Base-by-base conservation (phyloP, 139 green algal genomes). In the Closterium sp. region DNA sequence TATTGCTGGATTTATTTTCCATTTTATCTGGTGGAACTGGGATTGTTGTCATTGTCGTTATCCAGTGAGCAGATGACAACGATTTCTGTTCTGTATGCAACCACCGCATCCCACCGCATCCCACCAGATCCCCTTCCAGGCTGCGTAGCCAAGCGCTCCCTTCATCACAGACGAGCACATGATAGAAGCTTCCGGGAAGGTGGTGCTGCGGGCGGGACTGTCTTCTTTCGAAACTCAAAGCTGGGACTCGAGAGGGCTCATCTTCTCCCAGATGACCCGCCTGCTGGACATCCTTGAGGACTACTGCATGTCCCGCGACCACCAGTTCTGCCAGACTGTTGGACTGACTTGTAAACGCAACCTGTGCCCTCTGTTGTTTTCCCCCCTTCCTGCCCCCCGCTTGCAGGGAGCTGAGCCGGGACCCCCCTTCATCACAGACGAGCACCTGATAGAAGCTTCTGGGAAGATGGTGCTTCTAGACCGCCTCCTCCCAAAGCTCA, bases 51-150 rank as follows among this genome's bases (percentile, higher is more conserved):
- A n/a, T n/a, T n/a, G n/a, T n/a, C n/a, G n/a, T n/a, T n/a, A n/a
- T n/a, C n/a, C n/a, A n/a, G n/a, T n/a, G n/a, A n/a, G n/a, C n/a
- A n/a, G n/a, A n/a, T n/a, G n/a, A n/a, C n/a, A n/a, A n/a, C n/a
- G n/a, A n/a, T n/a, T n/a, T n/a, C n/a, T 99, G 97, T 94, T 99
- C 97, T 96, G 99, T 99, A 95, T 97, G 99, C 95, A 97, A 97
- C n/a, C 98, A 97, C 95, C 95, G 97, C 97, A 35, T 86, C 86
- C 84, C 19, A 86, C 7, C 31, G 19, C 83, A 12, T 16, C 81
- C 28, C 7, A 8, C 83, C 99, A n/a, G 94, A 99, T 76, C 97
- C 99, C 85, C 99, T 97, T 98, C 92, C 93, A 96, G 84, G 91
- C 90, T 35, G 92, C 94, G 2, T 90, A 99, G 96, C 98, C 98